Evolutionary conservation across 2,329 filamentous ascomycete species (phyloP), one percentile per base, ranked within the genome.

Genomic region (Hypoxylon sp.): DNA sequence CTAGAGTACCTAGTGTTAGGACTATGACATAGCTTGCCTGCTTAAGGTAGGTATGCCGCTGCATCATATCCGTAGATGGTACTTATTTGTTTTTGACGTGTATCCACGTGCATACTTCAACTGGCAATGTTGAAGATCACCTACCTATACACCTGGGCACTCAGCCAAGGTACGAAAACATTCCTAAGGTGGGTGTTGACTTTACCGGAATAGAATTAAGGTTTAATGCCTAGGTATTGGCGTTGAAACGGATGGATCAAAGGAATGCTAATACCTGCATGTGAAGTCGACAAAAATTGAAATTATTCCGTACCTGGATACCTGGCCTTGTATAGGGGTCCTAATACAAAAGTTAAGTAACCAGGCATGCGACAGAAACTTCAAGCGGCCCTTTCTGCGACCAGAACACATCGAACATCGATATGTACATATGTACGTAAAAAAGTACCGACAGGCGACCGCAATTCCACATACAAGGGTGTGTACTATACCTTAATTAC

Each of bases 371-470:
- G 56, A 60, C 56, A 60, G 34, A 50, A 60, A 43, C 34, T 60
- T 51, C 46, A 50, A 60, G 56, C 56, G 56, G 56, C 56, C 56
- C 43, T 13, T 60, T 32, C 56, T 60, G 56, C 63, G 59, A 50
- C 63, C 63, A 46, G 23, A 25, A 61, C 52, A 38, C 11, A 53
- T 53, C 59, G 53, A 56, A 28, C 2, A 51, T 50, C n/a, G n/a
- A 38, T 52, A 52, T 28, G 21, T 51, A 45, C 36, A 11, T 61
- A 56, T 45, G 43, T 60, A 65, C 30, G 51, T 52, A 46, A 56
- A 46, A 56, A 43, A 41, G 56, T 60, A 60, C 56, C 56, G 56
- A 60, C 56, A 51, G 56, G 56, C 30, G n/a, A 60, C 56, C 56
- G 38, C 13, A 60, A 10, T 30, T 60, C 34, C 32, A 38, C 14